Percentiles rank a stretch among this genome's conserved stretches.
Evolutionary conservation across 257 asterid genomes (phyloP).

Genomic region (Osmanthus fragrans): DNA sequence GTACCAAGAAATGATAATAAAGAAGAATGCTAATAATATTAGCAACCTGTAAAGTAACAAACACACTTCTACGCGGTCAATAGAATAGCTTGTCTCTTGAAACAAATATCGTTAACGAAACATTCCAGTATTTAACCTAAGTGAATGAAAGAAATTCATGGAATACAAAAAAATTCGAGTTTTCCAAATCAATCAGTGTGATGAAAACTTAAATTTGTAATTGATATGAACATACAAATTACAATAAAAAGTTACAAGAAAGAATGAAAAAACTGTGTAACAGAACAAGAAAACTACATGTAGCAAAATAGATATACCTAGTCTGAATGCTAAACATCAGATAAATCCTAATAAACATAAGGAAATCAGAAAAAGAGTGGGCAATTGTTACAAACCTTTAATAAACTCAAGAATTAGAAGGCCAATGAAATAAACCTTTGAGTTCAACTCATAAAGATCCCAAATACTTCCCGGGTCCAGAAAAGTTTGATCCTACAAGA

Average conservation of each 20-base stretch:
- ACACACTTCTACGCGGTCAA: not conserved
- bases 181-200: not conserved
- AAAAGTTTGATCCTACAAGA: conserved; percentile 25
- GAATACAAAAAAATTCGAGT: not conserved
- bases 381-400: conserved; percentile 56
- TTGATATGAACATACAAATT: conserved; percentile 7
- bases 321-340: conserved; percentile 1
- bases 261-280: not conserved
- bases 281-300: not conserved
- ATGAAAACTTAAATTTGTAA: not conserved
- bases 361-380: not conserved
- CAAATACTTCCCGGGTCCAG: conserved; percentile 23
- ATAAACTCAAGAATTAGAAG: conserved; percentile 80
- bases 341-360: not conserved
- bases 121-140: not conserved
- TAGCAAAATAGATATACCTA: not conserved
- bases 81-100: not conserved
- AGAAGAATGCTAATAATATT: not conserved
- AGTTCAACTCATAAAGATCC: conserved; percentile 23
- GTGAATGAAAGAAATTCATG: not conserved
- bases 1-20: not conserved
- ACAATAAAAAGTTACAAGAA: not conserved
- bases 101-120: not conserved
- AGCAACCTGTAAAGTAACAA: not conserved
- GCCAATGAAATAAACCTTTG: conserved; percentile 49